Base-by-base conservation (phyloP, 169 alveolate species). In the Plasmodium chabaudi region DNA sequence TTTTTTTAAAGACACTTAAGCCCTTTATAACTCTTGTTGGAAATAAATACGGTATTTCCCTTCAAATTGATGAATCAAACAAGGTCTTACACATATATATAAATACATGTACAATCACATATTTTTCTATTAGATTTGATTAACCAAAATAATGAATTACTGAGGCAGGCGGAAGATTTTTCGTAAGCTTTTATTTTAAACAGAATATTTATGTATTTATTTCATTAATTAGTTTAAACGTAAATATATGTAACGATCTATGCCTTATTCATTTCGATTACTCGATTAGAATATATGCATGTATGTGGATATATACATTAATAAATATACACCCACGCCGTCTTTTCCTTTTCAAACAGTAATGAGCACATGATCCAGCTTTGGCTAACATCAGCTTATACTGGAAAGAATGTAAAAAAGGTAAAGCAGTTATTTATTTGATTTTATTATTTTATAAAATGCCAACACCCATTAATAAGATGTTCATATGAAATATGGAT, bases 21-120 rank as follows among this genome's bases (percentile, higher is more conserved):
- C 91, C 91, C 53, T 84, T 69, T 84, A 84, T 84, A 84, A 34
- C 91, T n/a, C 84, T 84, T 69, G 91, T 84, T 34, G 91, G 91
- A 17, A 84, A 84, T 57, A 84, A 84, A 57, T 84, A 17, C 15
- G 91, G 91, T 84, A 17, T 12, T 10, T 15, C 6, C 39, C 13
- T 21, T n/a, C 17, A 67, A 19, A 46, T 17, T 19, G 15, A n/a
- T 21, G 27, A 19, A 67, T 44, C 19, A 13, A 67, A 6, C 15
- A 15, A 34, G 7, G 12, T 1, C 34, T 12, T 19, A 5, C 25
- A 13, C 5, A 23, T 44, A 34, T 46, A 67, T 44, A 67, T 39
- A 44, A 4, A 15, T 5, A 57, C 27, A 19, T 9, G 2, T 57
- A 19, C 0, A 23, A 57, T 23, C 17, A 47, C 63, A 19, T 19